phyloP scores from a whole-genome alignment of 1,284 basidiomycete genomes.

The Apiotrichum domesticum region DNA sequence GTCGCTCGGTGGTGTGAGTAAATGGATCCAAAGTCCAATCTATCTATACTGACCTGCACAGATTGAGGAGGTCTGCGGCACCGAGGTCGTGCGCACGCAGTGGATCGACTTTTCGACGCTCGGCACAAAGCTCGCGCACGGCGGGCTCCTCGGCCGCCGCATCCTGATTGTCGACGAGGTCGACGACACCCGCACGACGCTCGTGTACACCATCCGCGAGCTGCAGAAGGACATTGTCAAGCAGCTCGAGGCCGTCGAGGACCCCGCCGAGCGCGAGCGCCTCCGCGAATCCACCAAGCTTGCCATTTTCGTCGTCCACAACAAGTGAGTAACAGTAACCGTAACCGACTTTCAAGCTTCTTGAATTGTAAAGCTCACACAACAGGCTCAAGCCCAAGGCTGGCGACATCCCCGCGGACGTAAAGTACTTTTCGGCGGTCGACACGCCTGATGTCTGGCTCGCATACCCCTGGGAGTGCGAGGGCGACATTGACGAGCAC shows the following conservation, averaged over 20 bases:
- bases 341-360: no score
- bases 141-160: conserved; percentile 64
- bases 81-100: conserved; percentile 81
- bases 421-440: conserved; percentile 45
- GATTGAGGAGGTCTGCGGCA: conserved; percentile 69
- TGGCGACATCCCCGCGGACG: conserved; percentile 57
- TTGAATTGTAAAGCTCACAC: neutral
- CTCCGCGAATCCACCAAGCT: conserved; percentile 64
- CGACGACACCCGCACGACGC: conserved; percentile 85
- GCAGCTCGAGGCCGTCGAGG: conserved; percentile 58
- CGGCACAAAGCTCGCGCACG: conserved; percentile 39
- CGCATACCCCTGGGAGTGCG: conserved; percentile 48
- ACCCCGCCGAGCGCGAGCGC: conserved; percentile 62
- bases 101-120: conserved; percentile 60
- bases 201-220: conserved; percentile 79
- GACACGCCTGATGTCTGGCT: conserved; percentile 48
- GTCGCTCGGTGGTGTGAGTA: conserved; percentile 58
- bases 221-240: conserved; percentile 76
- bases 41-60: neutral
- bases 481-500: conserved; percentile 42
- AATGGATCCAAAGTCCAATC: no score
- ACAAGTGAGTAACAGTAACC: conserved; percentile 55
- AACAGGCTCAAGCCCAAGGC: conserved; percentile 66
- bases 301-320: conserved; percentile 89
- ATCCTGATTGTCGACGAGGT: conserved; percentile 88